Base-by-base conservation (phyloP, 2,329 filamentous ascomycete species). In the Orbilia javanica region DNA sequence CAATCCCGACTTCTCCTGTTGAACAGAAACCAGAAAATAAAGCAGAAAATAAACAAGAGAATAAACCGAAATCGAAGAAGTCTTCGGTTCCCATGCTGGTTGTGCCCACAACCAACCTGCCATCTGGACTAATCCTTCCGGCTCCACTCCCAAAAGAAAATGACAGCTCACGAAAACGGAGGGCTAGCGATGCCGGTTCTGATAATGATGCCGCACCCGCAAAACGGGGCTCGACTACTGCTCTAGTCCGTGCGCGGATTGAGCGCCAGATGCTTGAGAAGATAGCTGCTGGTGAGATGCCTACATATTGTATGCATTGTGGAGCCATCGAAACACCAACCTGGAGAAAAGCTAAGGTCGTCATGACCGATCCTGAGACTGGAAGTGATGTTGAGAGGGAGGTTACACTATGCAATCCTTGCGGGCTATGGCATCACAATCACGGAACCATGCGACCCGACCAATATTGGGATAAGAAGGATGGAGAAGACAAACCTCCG, bases 321-420 rank as follows among this genome's bases (percentile, higher is more conserved):
- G 96, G 96, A 4, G 92, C 94, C 5, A 97, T 99, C 72, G 93
- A 98, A 82, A 99, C 96, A 0, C 93, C 95, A 0, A 97, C 95
- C 0, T 99, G 96, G 96, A 90, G 96, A 77, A 96, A 95, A 82
- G 93, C 96, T 11, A 97, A 92, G 88, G 90, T 81, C 31, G 42
- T 72, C 7, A 79, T 76, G 62, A 74, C 73, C 34, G 80, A 81
- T 60, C 72, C 67, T 0, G 87, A 88, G 34, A 93, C 93, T 0
- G 87, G 87, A 2, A 89, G 91, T 60, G 90, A 92, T 83, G 91
- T 90, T 83, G 87, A 88, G 87, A 88, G 88, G 52, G 89, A 93
- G 81, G 88, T 93, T 70, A 87, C 92, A 29, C 88, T 98, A 42
- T 99, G 96, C 87, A 99, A 99, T 83, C 94, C 95, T 74, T 99